Base-by-base conservation (phyloP, 129 eudicot species). In the Tanacetum coccineum region DNA sequence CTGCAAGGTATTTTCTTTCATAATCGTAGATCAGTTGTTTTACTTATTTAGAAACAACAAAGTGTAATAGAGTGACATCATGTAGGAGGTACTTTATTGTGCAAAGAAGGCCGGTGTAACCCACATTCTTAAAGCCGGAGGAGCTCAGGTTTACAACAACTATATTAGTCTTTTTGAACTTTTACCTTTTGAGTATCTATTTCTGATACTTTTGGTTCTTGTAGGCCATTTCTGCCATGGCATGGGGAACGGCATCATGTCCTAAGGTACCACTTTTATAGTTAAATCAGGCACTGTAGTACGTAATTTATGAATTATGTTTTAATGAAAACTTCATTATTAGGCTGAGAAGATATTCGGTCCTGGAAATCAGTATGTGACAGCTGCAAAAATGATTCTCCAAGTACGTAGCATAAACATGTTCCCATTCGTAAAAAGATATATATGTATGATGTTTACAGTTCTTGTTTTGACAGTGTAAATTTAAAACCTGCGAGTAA, bases 181-280 rank as follows among this genome's bases (percentile, higher is more conserved):
- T 36, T 36, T 36, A 36, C 42, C 42, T 36, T n/a, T 36, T 36
- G 42, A 36, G 42, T 36, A 36, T 36, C 42, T 22, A n/a, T 44
- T 67, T 70, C 55, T 87, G 20, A 28, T 28, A 28, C 32, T 47
- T 20, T 72, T 58, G 61, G 22, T 64, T 59, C 54, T 78, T 78
- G 60, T 79, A 94, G 99, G 99, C 99, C 51, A 89, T 94, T 72
- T 73, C 99, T 86, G 99, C 99, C 59, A 94, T 94, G 99, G 97
- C 97, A 44, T 94, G 99, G 99, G 99, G 99, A 49, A 94, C 99
- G 4, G 62, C 82, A 51, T 86, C 95, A 22, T 94, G 99, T 73
- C 99, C 99, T 12, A 94, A 94, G 95, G 99, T 92, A 85, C 72
- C 72, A 28, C 42, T 14, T 14, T 25, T 17, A 55, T 54, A n/a